Conservation (phyloP, 164 flowering plant species). For the Houttuynia cordata region DNA sequence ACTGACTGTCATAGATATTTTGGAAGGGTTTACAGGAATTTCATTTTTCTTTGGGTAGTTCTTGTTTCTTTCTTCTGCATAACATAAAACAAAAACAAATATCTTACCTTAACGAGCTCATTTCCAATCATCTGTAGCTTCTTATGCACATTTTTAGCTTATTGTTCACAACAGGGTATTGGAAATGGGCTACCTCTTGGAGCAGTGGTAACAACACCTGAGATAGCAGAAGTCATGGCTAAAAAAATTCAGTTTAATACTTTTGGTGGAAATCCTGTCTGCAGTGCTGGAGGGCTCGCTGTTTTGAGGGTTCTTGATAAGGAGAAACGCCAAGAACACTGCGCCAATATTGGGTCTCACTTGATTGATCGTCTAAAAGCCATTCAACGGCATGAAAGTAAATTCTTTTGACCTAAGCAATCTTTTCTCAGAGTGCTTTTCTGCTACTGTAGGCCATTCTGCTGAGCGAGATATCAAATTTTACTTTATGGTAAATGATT, state of each 20-base stretch:
- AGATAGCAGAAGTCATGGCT: slow-evolving; percentile 78
- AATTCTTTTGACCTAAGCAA: slow-evolving; percentile 1
- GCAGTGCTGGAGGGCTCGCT: slow-evolving; percentile 93
- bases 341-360: slow-evolving; percentile 83
- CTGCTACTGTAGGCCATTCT: too few relatives aligned
- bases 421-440: background rate
- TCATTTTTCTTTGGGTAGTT: background rate
- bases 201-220: slow-evolving; percentile 97
- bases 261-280: slow-evolving; percentile 97
- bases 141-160: background rate
- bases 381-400: slow-evolving; percentile 85
- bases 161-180: slow-evolving; percentile 55
- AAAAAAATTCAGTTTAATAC: slow-evolving; percentile 92
- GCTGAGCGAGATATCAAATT: background rate
- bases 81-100: too few relatives aligned
- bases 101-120: background rate
- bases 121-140: background rate
- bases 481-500: too few relatives aligned
- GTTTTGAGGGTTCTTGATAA: slow-evolving; percentile 83
- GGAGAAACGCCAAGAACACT: slow-evolving; percentile 86
- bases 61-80: background rate
- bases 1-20: background rate
- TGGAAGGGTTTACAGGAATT: background rate
- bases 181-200: slow-evolving; percentile 96
- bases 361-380: slow-evolving; percentile 52